Evolutionary conservation across 179 eudicot genomes (phyloP), one percentile per base, ranked within the genome.

Genomic region (Beta macrorhiza): DNA sequence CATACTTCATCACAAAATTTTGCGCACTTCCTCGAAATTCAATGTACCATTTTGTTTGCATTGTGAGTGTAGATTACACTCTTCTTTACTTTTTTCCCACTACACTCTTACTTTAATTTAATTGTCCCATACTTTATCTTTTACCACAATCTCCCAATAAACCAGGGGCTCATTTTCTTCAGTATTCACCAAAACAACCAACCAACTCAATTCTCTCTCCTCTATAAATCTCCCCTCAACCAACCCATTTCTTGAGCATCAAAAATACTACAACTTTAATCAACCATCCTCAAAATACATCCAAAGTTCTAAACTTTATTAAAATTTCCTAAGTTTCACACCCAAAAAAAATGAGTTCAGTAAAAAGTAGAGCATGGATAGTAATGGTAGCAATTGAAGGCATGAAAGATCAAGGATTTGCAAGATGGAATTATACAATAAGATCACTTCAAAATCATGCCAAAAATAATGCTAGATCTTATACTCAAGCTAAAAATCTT

Each of bases 341-440:
- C 22, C 7, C 4, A 0, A 22, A 65, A 10, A 65, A 65, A 22
- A 65, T 65, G 69, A 65, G 69, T 29, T 65, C 69, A 65, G 69
- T 29, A 12, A 65, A 65, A 65, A 65, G 74, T 42, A 78, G 25
- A 78, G 49, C 81, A 82, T 78, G 78, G 78, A 74, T 78, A 5
- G 78, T 65, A 10, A 74, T 78, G 75, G 67, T 75, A 29, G 71
- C 74, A 44, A 52, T 82, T 1, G 82, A 82, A 72, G 81, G 61
- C 0, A 37, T 78, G 74, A 82, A 82, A 82, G 82, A 82, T 55
- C 82, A 82, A 2, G 85, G 85, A 19, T 67, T 4, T 78, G 79
- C 81, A 1, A 72, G 82, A 11, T 82, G 85, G 85, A 78, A 83
- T 78, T 57, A 78, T 44, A 6, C 82, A 0, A 42, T 83, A 1